Percentiles rank a stretch among this genome's conserved stretches.
phyloP scores from a whole-genome alignment of 148 eudicot genomes.

The Chenopodium album region DNA sequence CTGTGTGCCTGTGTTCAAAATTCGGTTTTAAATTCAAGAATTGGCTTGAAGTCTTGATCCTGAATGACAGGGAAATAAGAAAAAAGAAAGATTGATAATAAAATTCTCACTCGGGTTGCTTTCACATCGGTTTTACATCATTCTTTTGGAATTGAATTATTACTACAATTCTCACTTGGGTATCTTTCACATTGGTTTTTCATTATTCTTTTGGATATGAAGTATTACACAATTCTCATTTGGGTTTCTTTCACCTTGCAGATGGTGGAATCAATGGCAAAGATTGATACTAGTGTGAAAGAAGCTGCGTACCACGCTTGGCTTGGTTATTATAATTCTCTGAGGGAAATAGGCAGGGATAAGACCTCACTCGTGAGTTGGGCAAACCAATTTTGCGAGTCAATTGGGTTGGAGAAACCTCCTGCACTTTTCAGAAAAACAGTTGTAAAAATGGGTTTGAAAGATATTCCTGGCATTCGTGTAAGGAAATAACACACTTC shows the following conservation, averaged over 20 bases:
- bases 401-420: slow-evolving; percentile 74
- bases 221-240: not conserved
- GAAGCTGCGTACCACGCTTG: slow-evolving; percentile 97
- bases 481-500: slow-evolving; percentile 49
- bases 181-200: not conserved
- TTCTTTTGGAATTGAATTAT: not conserved
- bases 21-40: no score
- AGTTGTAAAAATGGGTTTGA: slow-evolving; percentile 85
- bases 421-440: slow-evolving; percentile 82
- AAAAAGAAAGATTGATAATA: no score
- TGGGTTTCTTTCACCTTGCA: slow-evolving; percentile 33
- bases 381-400: slow-evolving; percentile 63
- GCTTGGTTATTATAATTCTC: slow-evolving; percentile 91
- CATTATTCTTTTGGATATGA: not conserved
- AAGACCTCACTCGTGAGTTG: slow-evolving; percentile 78
- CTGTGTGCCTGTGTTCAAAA: no score
- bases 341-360: slow-evolving; percentile 72
- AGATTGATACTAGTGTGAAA: slow-evolving; percentile 67
- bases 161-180: not conserved
- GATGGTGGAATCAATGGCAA: slow-evolving; percentile 66
- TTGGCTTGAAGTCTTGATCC: no score
- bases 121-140: not conserved
- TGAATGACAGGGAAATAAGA: no score
- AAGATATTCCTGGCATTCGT: slow-evolving; percentile 80
- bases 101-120: not conserved